Evolutionary conservation across 257 asterid genomes (phyloP).

Genomic region (Solanum sitiens): DNA sequence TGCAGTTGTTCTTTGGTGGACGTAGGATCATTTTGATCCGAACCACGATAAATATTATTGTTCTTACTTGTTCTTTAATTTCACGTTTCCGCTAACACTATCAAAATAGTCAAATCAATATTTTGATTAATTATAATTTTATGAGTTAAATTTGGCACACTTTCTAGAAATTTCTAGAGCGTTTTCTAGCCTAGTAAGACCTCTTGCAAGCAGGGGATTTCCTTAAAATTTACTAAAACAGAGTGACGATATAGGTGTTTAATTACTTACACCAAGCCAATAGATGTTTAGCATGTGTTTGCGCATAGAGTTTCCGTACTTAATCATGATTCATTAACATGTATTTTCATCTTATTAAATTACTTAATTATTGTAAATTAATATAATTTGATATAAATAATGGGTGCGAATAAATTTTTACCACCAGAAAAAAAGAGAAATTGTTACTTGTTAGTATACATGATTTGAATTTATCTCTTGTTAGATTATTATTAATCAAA

Average conservation of each 20-base stretch:
- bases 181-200: background rate
- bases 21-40: too few species aligned
- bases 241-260: background rate
- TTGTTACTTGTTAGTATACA: background rate
- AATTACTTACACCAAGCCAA: background rate
- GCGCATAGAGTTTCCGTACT: background rate
- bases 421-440: background rate
- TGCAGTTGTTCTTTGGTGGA: too few species aligned
- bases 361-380: background rate
- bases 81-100: too few species aligned
- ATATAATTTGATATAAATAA: background rate
- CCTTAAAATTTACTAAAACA: background rate
- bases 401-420: background rate
- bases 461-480: background rate
- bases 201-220: background rate
- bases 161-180: background rate
- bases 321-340: background rate
- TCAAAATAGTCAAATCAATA: too few species aligned
- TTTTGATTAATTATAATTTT: background rate
- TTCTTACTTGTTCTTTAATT: too few species aligned
- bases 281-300: background rate
- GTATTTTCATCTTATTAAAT: background rate
- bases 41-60: too few species aligned
- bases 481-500: background rate
- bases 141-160: background rate